Conservation (phyloP, 2,329 filamentous ascomycete species). For the Ambrosiella cleistominuta region DNA sequence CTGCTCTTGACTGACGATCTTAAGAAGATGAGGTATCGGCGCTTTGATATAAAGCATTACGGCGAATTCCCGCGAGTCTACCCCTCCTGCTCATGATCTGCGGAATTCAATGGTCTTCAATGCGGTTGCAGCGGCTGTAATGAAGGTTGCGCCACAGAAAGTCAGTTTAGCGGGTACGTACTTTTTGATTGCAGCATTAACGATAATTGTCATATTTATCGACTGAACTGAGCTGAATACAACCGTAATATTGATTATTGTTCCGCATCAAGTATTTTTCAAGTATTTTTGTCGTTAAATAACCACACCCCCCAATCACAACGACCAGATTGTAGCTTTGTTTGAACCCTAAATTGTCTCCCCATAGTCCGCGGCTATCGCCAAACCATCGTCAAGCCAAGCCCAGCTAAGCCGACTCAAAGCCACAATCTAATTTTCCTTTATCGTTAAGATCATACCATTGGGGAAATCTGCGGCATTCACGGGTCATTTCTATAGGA, state of each 20-base stretch:
- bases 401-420: neutral
- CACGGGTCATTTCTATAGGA: too few species aligned
- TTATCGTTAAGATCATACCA: neutral
- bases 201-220: neutral
- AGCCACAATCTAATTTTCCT: neutral
- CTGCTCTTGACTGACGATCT: too few species aligned
- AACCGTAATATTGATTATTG: neutral
- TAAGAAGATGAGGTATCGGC: neutral
- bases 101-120: neutral
- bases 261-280: neutral
- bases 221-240: neutral
- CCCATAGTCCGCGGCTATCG: neutral
- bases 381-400: neutral
- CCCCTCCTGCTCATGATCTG: neutral
- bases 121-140: too few species aligned
- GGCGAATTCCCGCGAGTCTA: neutral
- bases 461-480: too few species aligned
- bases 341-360: neutral
- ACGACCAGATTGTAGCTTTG: neutral
- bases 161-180: neutral
- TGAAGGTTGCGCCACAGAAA: neutral
- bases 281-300: neutral
- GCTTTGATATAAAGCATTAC: neutral
- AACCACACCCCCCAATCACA: neutral
- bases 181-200: neutral